A percentile compares a stretch with the other conserved stretches of the same genome.
These are phyloP conservation scores for Sporothrix dimorphospora DNA, from an alignment of 2,329 filamentous ascomycete species.

Conservation along the genomic window DNA sequence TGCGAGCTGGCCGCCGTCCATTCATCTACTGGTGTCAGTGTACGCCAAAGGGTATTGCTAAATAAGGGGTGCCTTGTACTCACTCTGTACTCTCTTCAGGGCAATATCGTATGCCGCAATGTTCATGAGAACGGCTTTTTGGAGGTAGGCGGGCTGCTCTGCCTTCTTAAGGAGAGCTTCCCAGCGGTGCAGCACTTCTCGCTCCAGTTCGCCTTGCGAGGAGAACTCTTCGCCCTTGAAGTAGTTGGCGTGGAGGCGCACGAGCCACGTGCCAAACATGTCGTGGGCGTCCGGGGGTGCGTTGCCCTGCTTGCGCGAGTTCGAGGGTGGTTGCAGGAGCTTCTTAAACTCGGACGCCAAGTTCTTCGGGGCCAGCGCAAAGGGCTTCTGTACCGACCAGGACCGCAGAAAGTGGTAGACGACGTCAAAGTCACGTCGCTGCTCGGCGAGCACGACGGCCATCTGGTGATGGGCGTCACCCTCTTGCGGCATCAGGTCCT, in stretches of 20 bases:
- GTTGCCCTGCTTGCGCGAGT: slow-evolving; percentile 35
- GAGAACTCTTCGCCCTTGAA: slow-evolving; percentile 76
- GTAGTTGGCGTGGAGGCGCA: slow-evolving; percentile 82
- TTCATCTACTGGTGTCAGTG: slow-evolving; percentile 44
- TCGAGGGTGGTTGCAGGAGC: slow-evolving; percentile 45
- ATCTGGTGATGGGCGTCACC: slow-evolving; percentile 89
- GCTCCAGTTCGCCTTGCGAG: slow-evolving; percentile 79
- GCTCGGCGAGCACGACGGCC: slow-evolving; percentile 79
- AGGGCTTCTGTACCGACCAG: slow-evolving; percentile 72
- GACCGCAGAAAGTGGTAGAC: slow-evolving; percentile 91
- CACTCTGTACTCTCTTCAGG: slow-evolving; percentile 57
- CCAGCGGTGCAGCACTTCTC: slow-evolving; percentile 79
- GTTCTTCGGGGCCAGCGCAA: slow-evolving; percentile 74
- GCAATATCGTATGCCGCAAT: slow-evolving; percentile 81
- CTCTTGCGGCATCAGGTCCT: slow-evolving; percentile 74
- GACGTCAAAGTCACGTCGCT: slow-evolving; percentile 73
- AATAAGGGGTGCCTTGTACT: slow-evolving; percentile 33
- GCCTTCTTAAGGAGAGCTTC: slow-evolving; percentile 72
- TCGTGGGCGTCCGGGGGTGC: slow-evolving; percentile 58
- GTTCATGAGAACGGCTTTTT: slow-evolving; percentile 83
- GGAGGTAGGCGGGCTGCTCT: slow-evolving; percentile 64
- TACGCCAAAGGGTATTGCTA: neutral
- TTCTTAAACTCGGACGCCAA: slow-evolving; percentile 75
- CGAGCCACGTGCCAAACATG: slow-evolving; percentile 77
- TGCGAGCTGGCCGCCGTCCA: slow-evolving; percentile 50